Evolutionary conservation across 2,329 filamentous ascomycete genomes (phyloP).

Genomic region (Trichocomaceae sp.): DNA sequence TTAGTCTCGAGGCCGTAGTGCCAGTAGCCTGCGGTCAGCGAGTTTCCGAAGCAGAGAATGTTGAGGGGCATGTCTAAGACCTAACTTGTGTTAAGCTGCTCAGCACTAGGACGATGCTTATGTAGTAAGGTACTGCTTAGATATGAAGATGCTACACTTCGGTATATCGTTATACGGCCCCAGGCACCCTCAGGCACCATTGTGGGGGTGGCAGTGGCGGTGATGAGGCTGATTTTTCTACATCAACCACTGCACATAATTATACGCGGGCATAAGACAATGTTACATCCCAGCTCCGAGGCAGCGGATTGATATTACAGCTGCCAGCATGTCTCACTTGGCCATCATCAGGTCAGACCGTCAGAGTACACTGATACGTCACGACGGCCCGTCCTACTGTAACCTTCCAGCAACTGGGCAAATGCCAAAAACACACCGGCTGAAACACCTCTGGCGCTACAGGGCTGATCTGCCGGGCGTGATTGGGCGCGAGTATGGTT

Average conservation of each 20-base stretch:
- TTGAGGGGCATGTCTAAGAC: not conserved
- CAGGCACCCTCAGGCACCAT: not conserved
- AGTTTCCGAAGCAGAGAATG: slow-evolving; percentile 61
- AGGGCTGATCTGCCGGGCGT: not conserved
- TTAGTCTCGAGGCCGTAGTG: slow-evolving; percentile 32
- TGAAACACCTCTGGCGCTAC: slow-evolving; percentile 1
- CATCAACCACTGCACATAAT: not conserved
- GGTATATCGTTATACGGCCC: too few relatives aligned
- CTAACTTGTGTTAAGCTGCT: too few relatives aligned
- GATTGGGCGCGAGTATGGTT: not conserved
- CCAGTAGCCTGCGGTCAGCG: slow-evolving; percentile 54
- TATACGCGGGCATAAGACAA: not conserved
- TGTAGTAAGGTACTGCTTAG: not conserved
- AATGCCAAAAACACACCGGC: not conserved
- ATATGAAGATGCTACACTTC: not conserved
- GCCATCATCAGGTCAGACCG: too few relatives aligned
- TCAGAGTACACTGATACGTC: not conserved
- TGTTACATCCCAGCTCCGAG: not conserved
- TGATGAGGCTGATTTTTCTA: not conserved
- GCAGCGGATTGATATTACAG: not conserved
- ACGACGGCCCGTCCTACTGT: not conserved
- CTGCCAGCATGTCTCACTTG: not conserved
- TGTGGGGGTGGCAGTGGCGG: not conserved
- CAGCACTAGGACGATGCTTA: too few relatives aligned
- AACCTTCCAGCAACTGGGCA: not conserved